Conservation (phyloP, 768 basidiomycete genomes). For the Baorangia bicolor region DNA sequence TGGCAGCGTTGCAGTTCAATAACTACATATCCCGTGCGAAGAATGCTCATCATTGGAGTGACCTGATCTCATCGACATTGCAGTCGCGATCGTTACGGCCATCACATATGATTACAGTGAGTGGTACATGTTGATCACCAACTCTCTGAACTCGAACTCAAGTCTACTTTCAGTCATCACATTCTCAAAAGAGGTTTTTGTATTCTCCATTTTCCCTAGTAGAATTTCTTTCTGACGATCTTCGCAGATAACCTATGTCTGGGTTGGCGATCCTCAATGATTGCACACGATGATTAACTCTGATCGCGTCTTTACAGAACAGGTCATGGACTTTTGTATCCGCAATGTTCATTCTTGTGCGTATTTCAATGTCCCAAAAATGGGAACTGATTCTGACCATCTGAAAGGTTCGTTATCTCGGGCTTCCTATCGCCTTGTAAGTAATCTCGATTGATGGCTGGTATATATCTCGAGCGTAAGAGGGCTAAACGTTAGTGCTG, state of each 20-base stretch:
- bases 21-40: no score
- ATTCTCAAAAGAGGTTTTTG: slow-evolving; percentile 12
- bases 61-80: not conserved
- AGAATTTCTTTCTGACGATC: not conserved
- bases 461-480: no score
- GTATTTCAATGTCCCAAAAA: not conserved
- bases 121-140: not conserved
- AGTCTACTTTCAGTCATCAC: slow-evolving; percentile 7
- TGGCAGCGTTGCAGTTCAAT: no score
- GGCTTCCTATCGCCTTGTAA: no score
- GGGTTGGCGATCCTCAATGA: not conserved
- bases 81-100: slow-evolving; percentile 11
- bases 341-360: slow-evolving; percentile 10
- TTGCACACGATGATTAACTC: not conserved
- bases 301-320: slow-evolving; percentile 4
- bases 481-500: no score
- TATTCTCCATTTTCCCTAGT: not conserved
- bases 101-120: slow-evolving; percentile 20
- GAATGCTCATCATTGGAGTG: not conserved
- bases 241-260: slow-evolving; percentile 9
- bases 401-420: no score
- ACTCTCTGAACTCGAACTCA: not conserved
- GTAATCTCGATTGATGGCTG: not conserved
- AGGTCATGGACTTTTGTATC: slow-evolving; percentile 15
- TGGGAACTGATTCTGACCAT: not conserved